These are phyloP conservation scores for Leishmania turanica DNA, from an alignment of 208 protist genomes.

Conservation along the genomic window DNA sequence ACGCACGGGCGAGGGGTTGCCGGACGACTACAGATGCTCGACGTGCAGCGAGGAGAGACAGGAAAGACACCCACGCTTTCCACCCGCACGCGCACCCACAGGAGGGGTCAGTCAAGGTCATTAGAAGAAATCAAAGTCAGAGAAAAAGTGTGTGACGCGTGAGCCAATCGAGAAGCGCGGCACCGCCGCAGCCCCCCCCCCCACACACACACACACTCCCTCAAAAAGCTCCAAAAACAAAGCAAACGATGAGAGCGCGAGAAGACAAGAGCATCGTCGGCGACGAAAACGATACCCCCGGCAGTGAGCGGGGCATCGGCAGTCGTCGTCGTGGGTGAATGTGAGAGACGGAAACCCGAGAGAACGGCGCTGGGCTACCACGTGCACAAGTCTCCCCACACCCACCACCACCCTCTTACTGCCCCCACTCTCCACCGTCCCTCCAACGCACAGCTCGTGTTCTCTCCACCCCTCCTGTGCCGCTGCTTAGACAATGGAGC, in stretches of 20 bases:
- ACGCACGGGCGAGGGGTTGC: neutral
- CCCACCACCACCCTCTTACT: neutral
- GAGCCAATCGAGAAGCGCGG: neutral
- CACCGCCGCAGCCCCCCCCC: neutral
- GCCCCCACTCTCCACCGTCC: neutral
- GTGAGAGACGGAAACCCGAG: neutral
- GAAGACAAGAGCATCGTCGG: neutral
- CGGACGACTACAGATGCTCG: neutral
- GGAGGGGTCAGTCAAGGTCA: neutral
- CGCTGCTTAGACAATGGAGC: constrained; percentile 58
- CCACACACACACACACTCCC: too few species aligned
- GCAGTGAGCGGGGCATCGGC: neutral
- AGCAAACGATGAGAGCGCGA: neutral
- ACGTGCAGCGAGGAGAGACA: neutral
- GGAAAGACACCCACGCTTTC: neutral
- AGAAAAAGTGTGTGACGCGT: neutral
- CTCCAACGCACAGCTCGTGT: neutral
- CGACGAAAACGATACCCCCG: neutral
- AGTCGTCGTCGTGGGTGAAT: neutral
- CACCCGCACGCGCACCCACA: neutral
- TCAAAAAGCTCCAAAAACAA: neutral
- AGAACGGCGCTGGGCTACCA: neutral
- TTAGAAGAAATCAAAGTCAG: neutral
- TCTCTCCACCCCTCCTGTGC: neutral
- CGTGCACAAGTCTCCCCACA: neutral